Percentiles rank a stretch among this genome's conserved stretches.
phyloP scores from a whole-genome alignment of 345 rosid genomes.

The Syzygium oleosum region DNA sequence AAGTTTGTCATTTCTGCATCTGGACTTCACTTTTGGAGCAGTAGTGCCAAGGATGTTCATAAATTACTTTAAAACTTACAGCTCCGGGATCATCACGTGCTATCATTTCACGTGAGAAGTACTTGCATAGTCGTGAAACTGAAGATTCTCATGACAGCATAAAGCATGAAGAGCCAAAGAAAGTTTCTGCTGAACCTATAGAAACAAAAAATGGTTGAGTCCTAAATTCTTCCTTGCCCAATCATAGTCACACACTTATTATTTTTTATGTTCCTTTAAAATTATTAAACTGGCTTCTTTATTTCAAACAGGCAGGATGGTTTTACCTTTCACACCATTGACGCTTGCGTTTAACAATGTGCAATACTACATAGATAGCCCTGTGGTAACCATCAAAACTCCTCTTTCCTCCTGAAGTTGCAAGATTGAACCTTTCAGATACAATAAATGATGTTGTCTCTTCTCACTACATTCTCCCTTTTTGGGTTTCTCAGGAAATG shows the following conservation, averaged over 20 bases:
- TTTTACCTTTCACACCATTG: constrained; percentile 56
- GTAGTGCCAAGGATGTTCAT: not conserved
- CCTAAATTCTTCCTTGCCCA: not conserved
- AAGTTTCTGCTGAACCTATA: not conserved
- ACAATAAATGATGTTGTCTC: not conserved
- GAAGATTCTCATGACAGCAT: constrained; percentile 13
- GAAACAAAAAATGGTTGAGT: constrained; percentile 14
- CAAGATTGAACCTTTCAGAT: not conserved
- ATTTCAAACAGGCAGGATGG: constrained; percentile 40
- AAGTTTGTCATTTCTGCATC: constrained; percentile 10
- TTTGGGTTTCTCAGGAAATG: constrained; percentile 35
- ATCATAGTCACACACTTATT: not conserved
- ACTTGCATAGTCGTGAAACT: constrained; percentile 34
- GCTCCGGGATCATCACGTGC: constrained; percentile 68
- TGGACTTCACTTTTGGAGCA: not conserved
- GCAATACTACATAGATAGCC: constrained; percentile 48
- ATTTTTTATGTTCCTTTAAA: not conserved
- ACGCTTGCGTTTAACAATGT: constrained; percentile 49
- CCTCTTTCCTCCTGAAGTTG: not conserved
- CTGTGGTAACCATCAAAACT: constrained; percentile 33
- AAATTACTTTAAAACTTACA: constrained; percentile 12
- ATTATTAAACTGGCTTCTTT: not conserved
- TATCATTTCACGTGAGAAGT: constrained; percentile 54
- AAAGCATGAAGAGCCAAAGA: not conserved
- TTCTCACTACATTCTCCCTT: not conserved